phyloP scores from a whole-genome alignment of 1,139 yeast species.

The Hanseniaspora uvarum region DNA sequence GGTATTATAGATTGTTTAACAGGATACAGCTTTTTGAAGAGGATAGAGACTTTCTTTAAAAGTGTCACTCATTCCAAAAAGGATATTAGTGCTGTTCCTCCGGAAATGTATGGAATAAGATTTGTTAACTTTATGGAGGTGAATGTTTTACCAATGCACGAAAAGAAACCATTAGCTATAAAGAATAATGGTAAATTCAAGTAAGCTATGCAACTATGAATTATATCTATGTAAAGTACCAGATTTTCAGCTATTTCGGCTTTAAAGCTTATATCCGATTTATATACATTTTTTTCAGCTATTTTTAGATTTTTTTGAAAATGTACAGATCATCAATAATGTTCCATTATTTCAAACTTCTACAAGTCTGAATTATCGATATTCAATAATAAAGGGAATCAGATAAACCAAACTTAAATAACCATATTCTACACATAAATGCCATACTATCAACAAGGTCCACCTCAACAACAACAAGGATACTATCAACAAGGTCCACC shows the following conservation, averaged over 20 bases:
- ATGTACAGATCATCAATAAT: too few species aligned
- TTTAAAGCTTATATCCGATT: too few species aligned
- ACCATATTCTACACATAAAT: neutral
- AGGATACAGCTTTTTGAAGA: slow-evolving; percentile 64
- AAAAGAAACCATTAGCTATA: slow-evolving; percentile 25
- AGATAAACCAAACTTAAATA: too few species aligned
- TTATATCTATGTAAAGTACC: too few species aligned
- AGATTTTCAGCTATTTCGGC: too few species aligned
- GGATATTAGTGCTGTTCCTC: slow-evolving; percentile 81
- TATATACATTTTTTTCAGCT: too few species aligned
- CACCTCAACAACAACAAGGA: slow-evolving; percentile 22
- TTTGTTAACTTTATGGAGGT: slow-evolving; percentile 56
- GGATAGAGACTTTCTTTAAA: slow-evolving; percentile 79
- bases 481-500: slow-evolving; percentile 29
- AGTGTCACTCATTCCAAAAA: slow-evolving; percentile 57
- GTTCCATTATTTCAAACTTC: slow-evolving; percentile 19
- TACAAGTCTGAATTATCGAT: too few species aligned
- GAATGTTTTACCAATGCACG: slow-evolving; percentile 23
- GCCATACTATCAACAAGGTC: slow-evolving; percentile 19
- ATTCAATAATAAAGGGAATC: too few species aligned
- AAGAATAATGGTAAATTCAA: slow-evolving; percentile 19
- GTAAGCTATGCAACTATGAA: neutral
- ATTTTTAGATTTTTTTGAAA: too few species aligned
- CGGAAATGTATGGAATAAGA: slow-evolving; percentile 78
- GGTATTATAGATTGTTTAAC: slow-evolving; percentile 95